Percentiles rank a stretch among this genome's conserved stretches.
These are phyloP conservation scores for Dionaea muscipula DNA, from an alignment of 179 eudicot species.

Conservation along the genomic window DNA sequence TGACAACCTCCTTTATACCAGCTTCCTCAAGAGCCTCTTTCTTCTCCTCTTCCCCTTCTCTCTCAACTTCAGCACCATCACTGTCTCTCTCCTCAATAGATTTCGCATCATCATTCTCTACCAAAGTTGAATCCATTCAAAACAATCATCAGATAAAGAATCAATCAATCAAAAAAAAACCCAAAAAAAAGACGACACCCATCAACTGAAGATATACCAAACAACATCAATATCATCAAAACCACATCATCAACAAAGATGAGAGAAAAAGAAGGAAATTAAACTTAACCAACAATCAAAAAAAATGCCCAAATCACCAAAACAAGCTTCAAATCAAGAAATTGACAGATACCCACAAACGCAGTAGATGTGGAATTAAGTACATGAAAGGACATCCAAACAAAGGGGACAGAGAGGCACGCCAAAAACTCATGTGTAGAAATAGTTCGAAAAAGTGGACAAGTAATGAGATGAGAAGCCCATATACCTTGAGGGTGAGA, in stretches of 20 bases:
- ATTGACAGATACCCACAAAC: slow-evolving; percentile 18
- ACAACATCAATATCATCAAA: too few species aligned
- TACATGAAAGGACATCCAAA: too few species aligned
- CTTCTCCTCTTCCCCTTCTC: neutral
- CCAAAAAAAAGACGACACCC: neutral
- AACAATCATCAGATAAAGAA: neutral
- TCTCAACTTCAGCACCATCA: neutral
- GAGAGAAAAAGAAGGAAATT: too few species aligned
- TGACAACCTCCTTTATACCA: neutral
- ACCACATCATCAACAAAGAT: too few species aligned
- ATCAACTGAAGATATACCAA: too few species aligned
- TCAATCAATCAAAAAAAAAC: neutral
- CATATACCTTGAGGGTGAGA: slow-evolving; percentile 27
- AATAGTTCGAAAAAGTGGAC: neutral
- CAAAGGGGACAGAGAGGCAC: neutral
- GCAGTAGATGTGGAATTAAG: neutral
- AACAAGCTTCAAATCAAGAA: neutral
- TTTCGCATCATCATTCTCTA: neutral
- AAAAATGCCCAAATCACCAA: too few species aligned
- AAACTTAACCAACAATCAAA: too few species aligned
- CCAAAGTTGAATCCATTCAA: neutral
- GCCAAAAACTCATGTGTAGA: neutral
- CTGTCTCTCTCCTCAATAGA: neutral
- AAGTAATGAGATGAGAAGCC: neutral
- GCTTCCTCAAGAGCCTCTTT: neutral